Base-by-base conservation (phyloP, 2,329 filamentous ascomycete species). In the Colletotrichum siamense region DNA sequence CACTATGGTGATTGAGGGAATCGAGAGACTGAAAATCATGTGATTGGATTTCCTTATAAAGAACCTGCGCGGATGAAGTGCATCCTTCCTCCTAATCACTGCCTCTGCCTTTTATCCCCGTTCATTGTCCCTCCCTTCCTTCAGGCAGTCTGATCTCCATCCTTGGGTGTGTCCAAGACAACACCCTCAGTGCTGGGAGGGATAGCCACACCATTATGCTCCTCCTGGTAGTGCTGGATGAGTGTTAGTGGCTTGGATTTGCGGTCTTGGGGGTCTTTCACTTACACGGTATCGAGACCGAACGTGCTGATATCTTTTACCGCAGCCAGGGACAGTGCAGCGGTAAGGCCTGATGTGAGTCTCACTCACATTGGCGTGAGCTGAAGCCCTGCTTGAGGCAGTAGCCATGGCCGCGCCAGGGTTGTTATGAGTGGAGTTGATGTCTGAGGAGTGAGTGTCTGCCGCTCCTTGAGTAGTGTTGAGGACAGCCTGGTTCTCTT, bases 51-150 rank as follows among this genome's bases (percentile, higher is more conserved):
- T 24, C 44, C 6, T 52, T 52, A 52, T 52, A n/a, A 52, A 52
- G 44, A 52, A 22, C 12, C 12, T 22, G 44, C 10, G 44, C n/a
- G 44, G 22, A 22, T 52, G 6, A 22, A 22, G 2, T 52, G 44
- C 3, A 22, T 52, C 10, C 3, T 22, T 52, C n/a, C n/a, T 13
- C 44, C 44, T 3, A 22, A 52, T 22, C n/a, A 12, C 12, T 24
- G 0, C 0, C 44, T 22, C 10, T 22, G 10, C 12, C 44, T 52
- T 22, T 52, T n/a, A 52, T 0, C n/a, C n/a, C 6, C n/a, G n/a
- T 24, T 22, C 44, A 52, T 22, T 22, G n/a, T 13, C 44, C 12
- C 44, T 24, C 6, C n/a, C 3, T 52, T 22, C 6, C 44, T 52
- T 52, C 16, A 52, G 9, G 44, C n/a, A 22, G 44, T 13, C 44